Evolutionary conservation across 305 asterid species (phyloP).

Genomic region (Fraxinus platypoda): DNA sequence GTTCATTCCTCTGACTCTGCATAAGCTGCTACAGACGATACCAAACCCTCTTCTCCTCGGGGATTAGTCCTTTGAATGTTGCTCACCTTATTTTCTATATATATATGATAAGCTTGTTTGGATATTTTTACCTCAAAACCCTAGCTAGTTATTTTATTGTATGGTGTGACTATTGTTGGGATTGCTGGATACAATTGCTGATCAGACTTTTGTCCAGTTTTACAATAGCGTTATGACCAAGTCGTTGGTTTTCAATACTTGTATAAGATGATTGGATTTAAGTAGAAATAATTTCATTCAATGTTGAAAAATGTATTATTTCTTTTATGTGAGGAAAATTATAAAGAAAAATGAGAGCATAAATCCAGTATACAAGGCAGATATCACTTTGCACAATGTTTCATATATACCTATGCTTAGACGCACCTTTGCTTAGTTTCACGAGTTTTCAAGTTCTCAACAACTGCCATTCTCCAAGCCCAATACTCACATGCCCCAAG

Average conservation of each 20-base stretch:
- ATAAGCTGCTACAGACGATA: slow-evolving; percentile 23
- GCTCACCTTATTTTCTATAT: slow-evolving; percentile 18
- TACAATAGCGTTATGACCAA: not conserved
- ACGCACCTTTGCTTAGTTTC: not conserved
- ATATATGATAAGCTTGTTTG: slow-evolving; percentile 20
- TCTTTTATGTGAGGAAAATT: not conserved
- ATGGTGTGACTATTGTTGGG: not conserved
- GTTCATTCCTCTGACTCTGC: slow-evolving; percentile 29
- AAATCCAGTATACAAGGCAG: too few relatives aligned
- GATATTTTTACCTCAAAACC: not conserved
- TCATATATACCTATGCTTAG: not conserved
- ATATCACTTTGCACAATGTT: too few relatives aligned
- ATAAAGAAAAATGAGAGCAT: not conserved
- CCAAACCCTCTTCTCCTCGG: slow-evolving; percentile 45
- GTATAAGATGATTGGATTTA: not conserved
- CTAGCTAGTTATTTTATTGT: not conserved
- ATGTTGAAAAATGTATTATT: not conserved
- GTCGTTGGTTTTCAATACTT: not conserved
- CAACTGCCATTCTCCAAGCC: not conserved
- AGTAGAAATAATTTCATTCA: not conserved
- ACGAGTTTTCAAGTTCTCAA: not conserved
- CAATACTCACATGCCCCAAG: not conserved
- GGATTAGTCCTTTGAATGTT: slow-evolving; percentile 47
- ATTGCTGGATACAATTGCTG: not conserved
- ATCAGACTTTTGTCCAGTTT: not conserved